phyloP scores from a whole-genome alignment of 768 basidiomycete species.

The Multifurca ochricompacta region DNA sequence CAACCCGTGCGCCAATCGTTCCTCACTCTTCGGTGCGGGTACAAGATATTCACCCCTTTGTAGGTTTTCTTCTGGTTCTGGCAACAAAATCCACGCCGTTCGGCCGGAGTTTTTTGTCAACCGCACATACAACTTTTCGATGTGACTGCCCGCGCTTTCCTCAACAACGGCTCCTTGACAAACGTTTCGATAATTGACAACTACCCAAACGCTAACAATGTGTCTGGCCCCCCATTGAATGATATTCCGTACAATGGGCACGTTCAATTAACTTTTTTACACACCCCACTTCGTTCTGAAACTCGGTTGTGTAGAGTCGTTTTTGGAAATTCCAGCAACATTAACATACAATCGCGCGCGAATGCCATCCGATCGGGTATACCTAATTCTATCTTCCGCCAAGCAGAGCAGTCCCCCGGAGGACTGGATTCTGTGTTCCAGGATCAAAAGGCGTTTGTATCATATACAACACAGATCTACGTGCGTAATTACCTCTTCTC shows the following conservation, averaged over 20 bases:
- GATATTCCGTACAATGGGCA: conserved; percentile 57
- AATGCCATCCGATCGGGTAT: conserved; percentile 43
- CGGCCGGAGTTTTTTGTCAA: conserved; percentile 45
- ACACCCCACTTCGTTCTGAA: background rate
- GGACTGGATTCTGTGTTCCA: conserved; percentile 43
- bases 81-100: conserved; percentile 27
- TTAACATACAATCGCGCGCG: conserved; percentile 47
- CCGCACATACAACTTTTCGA: conserved; percentile 41
- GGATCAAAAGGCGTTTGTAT: conserved; percentile 41
- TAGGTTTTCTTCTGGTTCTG: conserved; percentile 63
- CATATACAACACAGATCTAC: conserved; percentile 44
- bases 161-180: conserved; percentile 37
- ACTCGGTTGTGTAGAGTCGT: conserved; percentile 12
- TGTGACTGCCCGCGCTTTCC: conserved; percentile 36
- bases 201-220: conserved; percentile 39
- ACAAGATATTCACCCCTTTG: background rate
- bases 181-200: conserved; percentile 29
- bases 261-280: conserved; percentile 9
- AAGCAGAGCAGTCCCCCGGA: conserved; percentile 35
- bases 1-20: conserved; percentile 31
- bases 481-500: conserved; percentile 26
- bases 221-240: conserved; percentile 38
- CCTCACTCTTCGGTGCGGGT: background rate
- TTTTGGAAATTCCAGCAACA: conserved; percentile 24
- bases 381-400: conserved; percentile 51